These are phyloP conservation scores for Passalora sequoiae DNA, from an alignment of 2,329 filamentous ascomycete species.

Conservation along the genomic window DNA sequence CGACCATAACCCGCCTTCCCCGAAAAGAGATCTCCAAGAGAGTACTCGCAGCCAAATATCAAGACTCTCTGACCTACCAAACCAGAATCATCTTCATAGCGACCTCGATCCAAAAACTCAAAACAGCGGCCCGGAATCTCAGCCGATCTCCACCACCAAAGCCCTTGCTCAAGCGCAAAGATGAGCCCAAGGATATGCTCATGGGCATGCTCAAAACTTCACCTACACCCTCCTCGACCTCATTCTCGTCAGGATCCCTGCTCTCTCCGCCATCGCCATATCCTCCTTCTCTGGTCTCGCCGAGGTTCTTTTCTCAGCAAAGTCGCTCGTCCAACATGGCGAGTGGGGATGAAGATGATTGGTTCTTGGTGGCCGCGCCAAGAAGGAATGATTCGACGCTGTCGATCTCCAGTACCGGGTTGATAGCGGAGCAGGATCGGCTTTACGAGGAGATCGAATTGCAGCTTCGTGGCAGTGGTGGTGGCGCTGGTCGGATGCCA, in stretches of 20 bases:
- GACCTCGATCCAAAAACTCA: background rate
- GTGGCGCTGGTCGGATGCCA: too few species aligned
- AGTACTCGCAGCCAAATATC: slow-evolving; percentile 7
- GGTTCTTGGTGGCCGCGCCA: slow-evolving; percentile 2
- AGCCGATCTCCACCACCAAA: background rate
- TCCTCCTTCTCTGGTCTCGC: background rate
- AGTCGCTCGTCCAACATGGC: background rate
- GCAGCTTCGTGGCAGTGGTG: background rate
- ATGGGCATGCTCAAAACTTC: background rate
- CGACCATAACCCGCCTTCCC: too few species aligned
- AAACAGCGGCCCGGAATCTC: background rate
- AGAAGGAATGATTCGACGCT: background rate
- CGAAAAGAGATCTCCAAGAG: background rate
- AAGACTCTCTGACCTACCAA: slow-evolving; percentile 1
- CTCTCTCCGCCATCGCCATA: too few species aligned
- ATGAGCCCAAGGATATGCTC: background rate
- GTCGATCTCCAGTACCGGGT: background rate
- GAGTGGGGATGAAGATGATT: slow-evolving; percentile 7
- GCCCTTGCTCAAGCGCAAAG: background rate
- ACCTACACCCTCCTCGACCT: background rate
- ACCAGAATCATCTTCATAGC: slow-evolving; percentile 5
- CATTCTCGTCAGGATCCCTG: background rate
- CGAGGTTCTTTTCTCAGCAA: too few species aligned
- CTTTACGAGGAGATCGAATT: background rate
- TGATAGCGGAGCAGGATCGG: background rate